Evolutionary conservation across 2,329 filamentous ascomycete genomes (phyloP).

Genomic region (Samsoniella hepiali): DNA sequence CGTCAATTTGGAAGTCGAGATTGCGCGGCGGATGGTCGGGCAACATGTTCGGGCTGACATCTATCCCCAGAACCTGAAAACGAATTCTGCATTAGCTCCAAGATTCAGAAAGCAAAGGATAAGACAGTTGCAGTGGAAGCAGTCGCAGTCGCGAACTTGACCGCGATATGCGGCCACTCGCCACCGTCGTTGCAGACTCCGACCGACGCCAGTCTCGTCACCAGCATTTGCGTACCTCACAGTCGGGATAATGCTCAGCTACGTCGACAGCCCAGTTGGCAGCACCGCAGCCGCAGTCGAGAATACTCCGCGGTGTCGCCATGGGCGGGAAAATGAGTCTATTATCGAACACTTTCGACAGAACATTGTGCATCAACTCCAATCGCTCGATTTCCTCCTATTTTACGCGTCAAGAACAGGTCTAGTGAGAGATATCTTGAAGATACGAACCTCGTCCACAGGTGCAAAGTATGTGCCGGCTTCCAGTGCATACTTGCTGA

Average conservation of each 20-base stretch:
- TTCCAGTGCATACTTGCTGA: slow-evolving; percentile 64
- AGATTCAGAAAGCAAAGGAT: background rate
- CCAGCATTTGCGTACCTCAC: slow-evolving; percentile 50
- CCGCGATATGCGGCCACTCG: too few relatives aligned
- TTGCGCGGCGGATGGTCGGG: slow-evolving; percentile 64
- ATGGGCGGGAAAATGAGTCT: slow-evolving; percentile 69
- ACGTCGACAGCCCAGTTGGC: slow-evolving; percentile 68
- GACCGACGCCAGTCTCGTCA: background rate
- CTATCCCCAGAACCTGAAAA: slow-evolving; percentile 65
- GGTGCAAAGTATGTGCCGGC: slow-evolving; percentile 65
- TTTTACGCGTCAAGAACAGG: slow-evolving; percentile 15
- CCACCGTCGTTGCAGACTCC: background rate
- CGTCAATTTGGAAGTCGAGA: slow-evolving; percentile 68
- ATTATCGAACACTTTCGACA: slow-evolving; percentile 62
- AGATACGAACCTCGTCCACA: slow-evolving; percentile 61
- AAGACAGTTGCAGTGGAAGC: background rate
- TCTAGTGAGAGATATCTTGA: slow-evolving; percentile 19
- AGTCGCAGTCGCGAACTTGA: background rate
- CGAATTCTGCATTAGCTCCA: background rate
- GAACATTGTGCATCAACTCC: slow-evolving; percentile 59
- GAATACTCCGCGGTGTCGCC: slow-evolving; percentile 51
- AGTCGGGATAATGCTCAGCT: slow-evolving; percentile 60
- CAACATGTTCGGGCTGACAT: slow-evolving; percentile 67
- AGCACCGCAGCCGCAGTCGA: slow-evolving; percentile 73
- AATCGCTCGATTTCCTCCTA: slow-evolving; percentile 68